Evolutionary conservation across 495 filamentous ascomycete species (phyloP), one percentile per base, ranked within the genome.

Genomic region (Massariosphaeria phaeospora): DNA sequence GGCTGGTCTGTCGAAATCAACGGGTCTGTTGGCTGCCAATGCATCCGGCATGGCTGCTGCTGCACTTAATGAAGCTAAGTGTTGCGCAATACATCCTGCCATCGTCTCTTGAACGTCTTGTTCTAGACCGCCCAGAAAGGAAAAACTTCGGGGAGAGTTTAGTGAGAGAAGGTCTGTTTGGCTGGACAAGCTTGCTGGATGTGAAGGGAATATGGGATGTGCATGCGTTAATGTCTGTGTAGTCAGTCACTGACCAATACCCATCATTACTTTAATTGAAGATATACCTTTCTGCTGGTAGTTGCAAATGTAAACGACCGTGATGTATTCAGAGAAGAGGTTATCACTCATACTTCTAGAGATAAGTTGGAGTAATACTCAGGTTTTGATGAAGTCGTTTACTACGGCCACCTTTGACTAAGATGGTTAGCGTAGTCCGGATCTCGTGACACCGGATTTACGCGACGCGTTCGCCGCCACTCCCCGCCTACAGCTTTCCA

Each of bases 21-120:
- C 20, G n/a, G 3, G 26, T 30, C 10, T 26, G 35, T 12, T 25
- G 3, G 2, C 23, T 59, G 55, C 48, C 18, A 1, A 2, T 59
- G 55, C 48, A 33, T 59, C n/a, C 15, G 48, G 11, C 17, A 47
- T 12, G 55, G 55, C 23, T 59, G 55, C 48, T 59, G 55, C 55
- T 59, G 48, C 54, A 20, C 38, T 11, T 44, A 21, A 36, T 26
- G 5, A 31, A 6, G 5, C 20, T 18, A 17, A 7, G n/a, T n/a
- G n/a, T n/a, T n/a, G n/a, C n/a, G n/a, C n/a, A 21, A 23, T 4
- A 40, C 6, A 20, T 23, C 7, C 5, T 4, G 2, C 13, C 38
- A 40, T 21, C 38, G 18, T 21, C 18, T n/a, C n/a, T n/a, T n/a
- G n/a, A n/a, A n/a, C n/a, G n/a, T n/a, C n/a, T n/a, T n/a, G n/a